Evolutionary conservation across 2,329 filamentous ascomycete species (phyloP).

Genomic region (Cladosporium sp.): DNA sequence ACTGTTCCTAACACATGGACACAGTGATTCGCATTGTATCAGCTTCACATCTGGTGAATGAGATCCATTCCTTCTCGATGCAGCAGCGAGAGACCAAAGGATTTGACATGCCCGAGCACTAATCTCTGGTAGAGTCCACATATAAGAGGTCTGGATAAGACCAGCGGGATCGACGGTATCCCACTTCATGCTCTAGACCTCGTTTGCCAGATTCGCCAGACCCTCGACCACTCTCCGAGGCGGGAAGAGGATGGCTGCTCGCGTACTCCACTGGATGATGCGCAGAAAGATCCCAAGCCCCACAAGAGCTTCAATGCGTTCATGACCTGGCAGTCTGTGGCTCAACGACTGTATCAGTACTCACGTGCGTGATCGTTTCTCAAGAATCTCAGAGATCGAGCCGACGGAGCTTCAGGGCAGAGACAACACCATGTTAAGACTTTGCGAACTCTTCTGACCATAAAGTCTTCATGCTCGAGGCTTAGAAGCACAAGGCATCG

Average conservation of each 20-base stretch:
- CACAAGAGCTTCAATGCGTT: slow-evolving; percentile 12
- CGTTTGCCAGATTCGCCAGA: neutral
- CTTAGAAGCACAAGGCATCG: neutral
- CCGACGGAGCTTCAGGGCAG: neutral
- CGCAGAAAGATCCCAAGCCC: slow-evolving; percentile 1
- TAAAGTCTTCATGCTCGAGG: neutral
- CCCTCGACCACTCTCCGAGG: neutral
- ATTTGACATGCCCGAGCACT: neutral
- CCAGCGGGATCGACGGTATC: neutral
- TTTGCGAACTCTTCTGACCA: neutral
- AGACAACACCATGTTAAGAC: neutral
- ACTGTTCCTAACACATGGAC: neutral
- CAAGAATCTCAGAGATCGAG: neutral
- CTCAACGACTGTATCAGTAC: neutral
- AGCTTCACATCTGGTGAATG: neutral
- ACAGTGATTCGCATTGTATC: neutral
- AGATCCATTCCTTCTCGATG: neutral
- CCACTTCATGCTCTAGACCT: neutral
- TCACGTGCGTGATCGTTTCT: neutral
- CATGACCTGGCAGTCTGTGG: neutral
- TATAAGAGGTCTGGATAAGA: neutral
- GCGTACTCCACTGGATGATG: slow-evolving; percentile 6
- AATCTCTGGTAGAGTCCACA: neutral
- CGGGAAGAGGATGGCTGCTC: neutral
- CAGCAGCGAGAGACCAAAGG: neutral